These are phyloP conservation scores for Alloteropsis semialata DNA, from an alignment of 176 grass and related monocot species.

Conservation along the genomic window DNA sequence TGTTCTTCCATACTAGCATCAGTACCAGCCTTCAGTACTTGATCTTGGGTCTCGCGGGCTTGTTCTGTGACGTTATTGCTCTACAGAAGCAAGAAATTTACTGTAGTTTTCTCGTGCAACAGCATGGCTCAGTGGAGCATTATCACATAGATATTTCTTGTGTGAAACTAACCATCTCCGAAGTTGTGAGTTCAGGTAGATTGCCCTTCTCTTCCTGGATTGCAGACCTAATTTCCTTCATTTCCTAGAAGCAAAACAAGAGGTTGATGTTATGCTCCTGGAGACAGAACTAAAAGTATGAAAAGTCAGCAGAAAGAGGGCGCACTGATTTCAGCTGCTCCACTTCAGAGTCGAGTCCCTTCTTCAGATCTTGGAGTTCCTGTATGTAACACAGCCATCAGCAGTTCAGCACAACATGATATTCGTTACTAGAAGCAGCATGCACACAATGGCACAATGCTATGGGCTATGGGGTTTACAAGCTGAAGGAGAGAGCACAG, in stretches of 20 bases:
- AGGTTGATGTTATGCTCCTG: background rate
- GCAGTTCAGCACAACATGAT: background rate
- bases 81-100: slow-evolving; percentile 19
- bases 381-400: slow-evolving; percentile 3
- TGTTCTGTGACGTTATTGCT: background rate
- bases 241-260: slow-evolving; percentile 44
- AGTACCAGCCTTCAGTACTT: background rate
- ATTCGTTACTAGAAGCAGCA: background rate
- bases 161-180: slow-evolving; percentile 21
- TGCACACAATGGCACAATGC: background rate
- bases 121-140: background rate
- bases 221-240: slow-evolving; percentile 45
- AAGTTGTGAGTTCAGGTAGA: slow-evolving; percentile 21
- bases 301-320: background rate
- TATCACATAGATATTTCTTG: no score
- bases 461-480: background rate
- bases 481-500: background rate
- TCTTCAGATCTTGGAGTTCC: slow-evolving; percentile 58
- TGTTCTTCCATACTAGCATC: slow-evolving; percentile 7
- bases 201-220: slow-evolving; percentile 43
- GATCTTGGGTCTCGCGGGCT: background rate
- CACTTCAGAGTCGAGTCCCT: slow-evolving; percentile 42
- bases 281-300: background rate
- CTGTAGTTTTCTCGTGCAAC: background rate
- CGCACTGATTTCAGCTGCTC: slow-evolving; percentile 58